Evolutionary conservation across 257 asterid species (phyloP), one percentile per base, ranked within the genome.

Genomic region (Solanum chmielewskii): DNA sequence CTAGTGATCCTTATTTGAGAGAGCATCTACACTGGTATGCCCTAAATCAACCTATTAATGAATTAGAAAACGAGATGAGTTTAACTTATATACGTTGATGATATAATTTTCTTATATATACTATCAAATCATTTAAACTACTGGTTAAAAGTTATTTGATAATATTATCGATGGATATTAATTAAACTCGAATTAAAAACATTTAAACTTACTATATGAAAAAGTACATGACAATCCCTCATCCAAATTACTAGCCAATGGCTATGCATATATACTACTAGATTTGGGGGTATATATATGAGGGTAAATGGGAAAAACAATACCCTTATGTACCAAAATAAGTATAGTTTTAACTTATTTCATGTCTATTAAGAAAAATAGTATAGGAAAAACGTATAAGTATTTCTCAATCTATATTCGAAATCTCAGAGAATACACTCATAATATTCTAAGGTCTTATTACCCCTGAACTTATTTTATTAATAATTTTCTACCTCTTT

Each of bases 21-120:
- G 99, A 96, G 91, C 97, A 94, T 86, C 97, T 96, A 73, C 99
- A 96, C 20, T 96, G 98, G 99, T 96, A 90, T 25, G 2, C 29
- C 8, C 84, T 74, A 42, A 2, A 42, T 23, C 6, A 68, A 27
- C 1, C 29, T 1, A 74, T 11, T 74, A 31, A 37, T 20, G 15
- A 74, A 74, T 31, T 39, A 39, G 2, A 74, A 20, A 74, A 39
- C 11, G 8, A 11, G 1, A 39, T 5, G 29, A 73, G 10, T 73
- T 73, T 73, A 75, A 23, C 12, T 69, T 69, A 1, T 14, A 69
- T 29, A 29, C 3, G 4, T 4, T 29, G 39, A 69, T 2, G 31
- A 29, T 3, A 69, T 69, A 69, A 14, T 14, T 20, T 4, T 0
- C 20, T 16, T 35, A 16, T 16, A 9, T 73, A 35, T 35, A 7